Evolutionary conservation across 2,329 filamentous ascomycete species (phyloP), one percentile per base, ranked within the genome.

Genomic region (Ophiostoma quercus): DNA sequence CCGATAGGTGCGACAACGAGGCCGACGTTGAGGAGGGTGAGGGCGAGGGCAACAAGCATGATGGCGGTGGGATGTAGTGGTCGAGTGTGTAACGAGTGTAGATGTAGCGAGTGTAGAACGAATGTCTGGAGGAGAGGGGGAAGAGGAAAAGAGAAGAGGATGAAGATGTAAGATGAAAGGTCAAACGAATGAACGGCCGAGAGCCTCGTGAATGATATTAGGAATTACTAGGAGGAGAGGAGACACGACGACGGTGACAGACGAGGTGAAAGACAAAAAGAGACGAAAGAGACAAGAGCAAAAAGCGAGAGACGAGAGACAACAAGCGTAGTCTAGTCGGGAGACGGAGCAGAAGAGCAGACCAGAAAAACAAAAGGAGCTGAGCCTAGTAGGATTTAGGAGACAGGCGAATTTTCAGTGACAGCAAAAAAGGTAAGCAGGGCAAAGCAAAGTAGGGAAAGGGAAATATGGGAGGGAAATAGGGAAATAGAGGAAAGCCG

Each of bases 1-100:
- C 71, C 71, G 32, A 73, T 72, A 47, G 72, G 71, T 14, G 85
- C 76, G 73, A 80, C 80, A 71, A 85, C 74, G 66, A 86, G 80
- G 75, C 79, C 79, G 70, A 81, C 78, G 77, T 84, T 85, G 76
- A 86, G 79, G 71, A 86, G 75, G 75, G 82, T 81, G 72, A 79
- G 77, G 67, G 79, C 69, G 43, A 75, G 74, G 62, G 77, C 75
- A 25, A 69, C 60, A 47, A 80, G 73, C 80, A 82, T 82, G 74
- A 73, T 73, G 71, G 22, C 37, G 57, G 3, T 14, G 14, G 51
- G 43, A 37, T 47, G 22, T 37, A 54, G 16, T 57, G 41, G 22
- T 25, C 57, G 25, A 32, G 25, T 57, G 51, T 57, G 51, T 25
- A 62, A 32, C 25, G 57, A 62, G 57, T 62, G 22, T 29, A 57